Evolutionary conservation across 768 basidiomycete species (phyloP).

Genomic region (Pholiota molesta): DNA sequence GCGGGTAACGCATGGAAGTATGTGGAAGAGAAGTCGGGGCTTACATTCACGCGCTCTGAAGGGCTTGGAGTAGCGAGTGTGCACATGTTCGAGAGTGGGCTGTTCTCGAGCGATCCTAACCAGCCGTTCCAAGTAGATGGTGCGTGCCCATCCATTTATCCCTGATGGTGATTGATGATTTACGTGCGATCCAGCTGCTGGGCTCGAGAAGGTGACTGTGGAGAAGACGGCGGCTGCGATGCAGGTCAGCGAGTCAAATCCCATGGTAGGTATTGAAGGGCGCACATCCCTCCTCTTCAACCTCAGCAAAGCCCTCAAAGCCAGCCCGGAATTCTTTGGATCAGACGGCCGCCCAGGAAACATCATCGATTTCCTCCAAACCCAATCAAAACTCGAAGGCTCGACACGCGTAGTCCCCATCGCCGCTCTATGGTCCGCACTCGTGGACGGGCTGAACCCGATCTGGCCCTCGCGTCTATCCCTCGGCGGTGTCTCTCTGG

Average conservation of each 20-base stretch:
- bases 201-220: constrained; percentile 64
- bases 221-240: constrained; percentile 66
- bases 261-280: constrained; percentile 90
- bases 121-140: constrained; percentile 83
- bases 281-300: constrained; percentile 76
- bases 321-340: constrained; percentile 73
- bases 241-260: constrained; percentile 79
- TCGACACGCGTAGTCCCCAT: constrained; percentile 62
- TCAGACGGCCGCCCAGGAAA: constrained; percentile 77
- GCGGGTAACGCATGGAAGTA: constrained; percentile 87
- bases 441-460: constrained; percentile 80
- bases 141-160: constrained; percentile 37
- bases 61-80: constrained; percentile 90
- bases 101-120: constrained; percentile 70
- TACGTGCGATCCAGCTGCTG: constrained; percentile 53
- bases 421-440: constrained; percentile 75
- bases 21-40: constrained; percentile 56
- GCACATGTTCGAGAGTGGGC: constrained; percentile 83
- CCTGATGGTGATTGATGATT: neutral
- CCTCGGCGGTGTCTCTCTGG: constrained; percentile 72
- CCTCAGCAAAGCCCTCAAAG: constrained; percentile 70
- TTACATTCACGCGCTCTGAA: constrained; percentile 66
- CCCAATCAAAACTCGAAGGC: constrained; percentile 48
- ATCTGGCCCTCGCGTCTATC: constrained; percentile 88
- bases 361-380: constrained; percentile 75